These are phyloP conservation scores for Saxophila tyrrhenica DNA, from an alignment of 495 filamentous ascomycete genomes.

Conservation along the genomic window DNA sequence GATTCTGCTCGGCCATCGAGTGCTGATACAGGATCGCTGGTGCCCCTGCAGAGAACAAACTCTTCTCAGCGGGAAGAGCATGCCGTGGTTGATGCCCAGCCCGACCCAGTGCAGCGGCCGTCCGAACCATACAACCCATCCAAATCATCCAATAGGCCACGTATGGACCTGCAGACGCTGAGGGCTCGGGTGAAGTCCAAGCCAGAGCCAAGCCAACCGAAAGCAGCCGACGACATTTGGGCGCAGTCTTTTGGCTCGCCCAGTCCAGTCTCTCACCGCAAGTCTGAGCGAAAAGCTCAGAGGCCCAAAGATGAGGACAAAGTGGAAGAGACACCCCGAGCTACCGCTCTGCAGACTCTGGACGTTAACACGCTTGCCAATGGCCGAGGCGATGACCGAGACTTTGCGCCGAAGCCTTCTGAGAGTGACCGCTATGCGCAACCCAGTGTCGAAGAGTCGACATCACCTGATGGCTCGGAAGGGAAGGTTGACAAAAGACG, in stretches of 20 bases:
- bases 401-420: background rate
- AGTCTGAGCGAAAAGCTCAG: background rate
- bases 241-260: constrained; percentile 9
- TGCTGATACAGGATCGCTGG: background rate
- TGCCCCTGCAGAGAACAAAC: background rate
- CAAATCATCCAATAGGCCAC: background rate
- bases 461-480: too few species aligned
- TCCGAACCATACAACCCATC: background rate
- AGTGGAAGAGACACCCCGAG: constrained; percentile 4
- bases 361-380: constrained; percentile 11
- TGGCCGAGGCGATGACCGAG: background rate
- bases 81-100: background rate
- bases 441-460: background rate
- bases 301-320: background rate
- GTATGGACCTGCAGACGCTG: background rate
- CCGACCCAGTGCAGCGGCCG: background rate
- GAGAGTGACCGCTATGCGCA: background rate
- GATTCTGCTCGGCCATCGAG: background rate
- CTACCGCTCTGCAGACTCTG: constrained; percentile 12
- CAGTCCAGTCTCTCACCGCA: background rate
- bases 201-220: background rate
- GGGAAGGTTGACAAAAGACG: too few species aligned
- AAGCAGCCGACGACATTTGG: constrained; percentile 15
- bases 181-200: background rate
- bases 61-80: background rate